Evolutionary conservation across 2,329 filamentous ascomycete genomes (phyloP).

Genomic region (Fusarium pseudocircinatum): DNA sequence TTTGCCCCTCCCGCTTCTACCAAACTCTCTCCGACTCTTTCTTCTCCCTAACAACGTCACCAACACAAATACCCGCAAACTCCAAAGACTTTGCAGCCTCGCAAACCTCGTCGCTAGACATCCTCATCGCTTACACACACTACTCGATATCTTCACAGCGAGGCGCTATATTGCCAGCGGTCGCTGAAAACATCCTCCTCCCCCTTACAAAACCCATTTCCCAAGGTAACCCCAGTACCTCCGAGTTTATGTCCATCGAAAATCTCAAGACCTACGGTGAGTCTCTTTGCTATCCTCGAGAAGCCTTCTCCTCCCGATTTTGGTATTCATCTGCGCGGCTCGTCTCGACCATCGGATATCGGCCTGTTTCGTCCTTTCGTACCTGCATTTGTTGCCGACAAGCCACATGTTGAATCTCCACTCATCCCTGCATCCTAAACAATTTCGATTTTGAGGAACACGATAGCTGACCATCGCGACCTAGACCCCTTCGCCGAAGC

Average conservation of each 20-base stretch:
- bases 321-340: background rate
- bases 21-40: slow-evolving; percentile 19
- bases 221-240: slow-evolving; percentile 68
- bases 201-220: slow-evolving; percentile 60
- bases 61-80: slow-evolving; percentile 38
- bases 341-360: background rate
- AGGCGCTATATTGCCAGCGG: slow-evolving; percentile 60
- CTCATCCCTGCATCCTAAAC: slow-evolving; percentile 9
- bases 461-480: background rate
- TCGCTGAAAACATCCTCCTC: slow-evolving; percentile 56
- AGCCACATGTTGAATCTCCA: slow-evolving; percentile 32
- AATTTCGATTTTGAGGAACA: background rate
- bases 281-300: slow-evolving; percentile 47
- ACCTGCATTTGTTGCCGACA: slow-evolving; percentile 40
- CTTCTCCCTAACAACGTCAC: slow-evolving; percentile 37
- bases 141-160: slow-evolving; percentile 49
- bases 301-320: too few species aligned
- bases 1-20: slow-evolving; percentile 37
- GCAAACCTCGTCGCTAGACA: slow-evolving; percentile 35
- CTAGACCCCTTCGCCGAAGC: slow-evolving; percentile 99
- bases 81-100: slow-evolving; percentile 27
- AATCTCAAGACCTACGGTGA: slow-evolving; percentile 96
- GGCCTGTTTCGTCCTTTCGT: slow-evolving; percentile 18
- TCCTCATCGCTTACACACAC: background rate
- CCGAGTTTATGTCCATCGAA: slow-evolving; percentile 99